Evolutionary conservation across 75 land plant genomes (phyloP).

Genomic region (Pinus taeda): DNA sequence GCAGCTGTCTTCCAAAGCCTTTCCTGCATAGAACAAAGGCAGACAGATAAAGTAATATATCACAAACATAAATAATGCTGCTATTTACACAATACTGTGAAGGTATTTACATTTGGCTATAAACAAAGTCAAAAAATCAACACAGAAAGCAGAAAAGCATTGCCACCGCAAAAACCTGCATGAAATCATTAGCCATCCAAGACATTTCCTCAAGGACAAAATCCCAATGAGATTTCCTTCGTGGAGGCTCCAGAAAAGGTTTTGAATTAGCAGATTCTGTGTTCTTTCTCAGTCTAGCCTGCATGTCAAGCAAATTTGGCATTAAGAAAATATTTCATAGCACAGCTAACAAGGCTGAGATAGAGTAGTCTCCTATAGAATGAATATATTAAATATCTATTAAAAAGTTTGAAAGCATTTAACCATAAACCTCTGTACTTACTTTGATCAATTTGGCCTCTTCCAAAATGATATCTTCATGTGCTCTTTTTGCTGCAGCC

Average conservation of each 20-base stretch:
- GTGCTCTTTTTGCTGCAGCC: constrained; percentile 38
- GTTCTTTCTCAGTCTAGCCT: constrained; percentile 59
- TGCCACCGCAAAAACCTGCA: constrained; percentile 57
- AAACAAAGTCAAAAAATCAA: constrained; percentile 3
- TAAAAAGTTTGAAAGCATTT: background rate
- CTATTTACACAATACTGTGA: background rate
- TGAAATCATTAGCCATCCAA: constrained; percentile 97
- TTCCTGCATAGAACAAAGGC: constrained; percentile 52
- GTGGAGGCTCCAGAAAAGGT: constrained; percentile 26
- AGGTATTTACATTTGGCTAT: constrained; percentile 4
- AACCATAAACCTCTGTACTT: constrained; percentile 2
- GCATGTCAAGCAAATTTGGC: constrained; percentile 3
- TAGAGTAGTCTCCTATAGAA: background rate
- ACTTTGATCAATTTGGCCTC: constrained; percentile 74
- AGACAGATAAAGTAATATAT: background rate
- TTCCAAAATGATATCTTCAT: constrained; percentile 66
- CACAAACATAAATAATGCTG: background rate
- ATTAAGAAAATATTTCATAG: background rate
- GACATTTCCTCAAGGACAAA: constrained; percentile 97
- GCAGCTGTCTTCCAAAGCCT: constrained; percentile 81
- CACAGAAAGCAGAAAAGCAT: background rate
- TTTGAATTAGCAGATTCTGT: constrained; percentile 38
- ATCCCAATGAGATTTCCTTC: constrained; percentile 83
- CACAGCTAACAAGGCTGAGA: background rate
- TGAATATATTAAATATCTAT: background rate